Percentiles rank a stretch among this genome's conserved stretches.
Conservation (phyloP, 208 protist species). For the Balamuthia mandrillaris region DNA sequence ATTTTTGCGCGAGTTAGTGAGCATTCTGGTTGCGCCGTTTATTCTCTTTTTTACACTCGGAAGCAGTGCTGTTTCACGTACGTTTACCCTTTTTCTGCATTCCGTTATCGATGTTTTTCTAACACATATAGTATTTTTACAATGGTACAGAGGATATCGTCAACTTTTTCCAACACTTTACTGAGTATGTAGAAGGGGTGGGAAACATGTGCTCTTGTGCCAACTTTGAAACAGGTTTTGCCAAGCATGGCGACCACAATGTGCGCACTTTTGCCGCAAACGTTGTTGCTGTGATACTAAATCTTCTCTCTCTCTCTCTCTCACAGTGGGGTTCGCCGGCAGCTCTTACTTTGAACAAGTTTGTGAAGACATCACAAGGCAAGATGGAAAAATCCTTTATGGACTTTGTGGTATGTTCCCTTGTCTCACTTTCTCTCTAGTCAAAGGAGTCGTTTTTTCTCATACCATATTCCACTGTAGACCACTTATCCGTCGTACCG, state of each 20-base stretch:
- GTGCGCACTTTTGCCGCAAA: neutral
- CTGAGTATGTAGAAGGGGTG: neutral
- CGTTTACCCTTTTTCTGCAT: neutral
- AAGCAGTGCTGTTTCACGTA: neutral
- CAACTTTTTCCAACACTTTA: neutral
- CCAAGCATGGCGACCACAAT: neutral
- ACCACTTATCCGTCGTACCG: too few species aligned
- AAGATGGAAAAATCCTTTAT: slow-evolving; percentile 24
- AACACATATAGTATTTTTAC: neutral
- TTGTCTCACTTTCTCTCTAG: too few species aligned
- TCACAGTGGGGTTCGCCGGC: neutral
- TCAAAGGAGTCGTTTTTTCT: too few species aligned
- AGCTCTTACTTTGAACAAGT: neutral
- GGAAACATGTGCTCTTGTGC: neutral
- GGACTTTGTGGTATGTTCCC: neutral
- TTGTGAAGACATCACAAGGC: neutral
- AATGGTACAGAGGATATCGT: neutral
- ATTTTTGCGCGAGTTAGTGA: neutral
- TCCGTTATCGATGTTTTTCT: neutral
- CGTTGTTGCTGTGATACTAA: too few species aligned
- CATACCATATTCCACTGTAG: too few species aligned
- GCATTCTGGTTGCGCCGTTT: neutral
- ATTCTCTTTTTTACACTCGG: neutral
- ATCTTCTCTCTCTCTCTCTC: too few species aligned
- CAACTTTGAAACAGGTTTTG: neutral